Conservation (phyloP, 1,284 basidiomycete genomes). For the Nidula niveotomentosa region DNA sequence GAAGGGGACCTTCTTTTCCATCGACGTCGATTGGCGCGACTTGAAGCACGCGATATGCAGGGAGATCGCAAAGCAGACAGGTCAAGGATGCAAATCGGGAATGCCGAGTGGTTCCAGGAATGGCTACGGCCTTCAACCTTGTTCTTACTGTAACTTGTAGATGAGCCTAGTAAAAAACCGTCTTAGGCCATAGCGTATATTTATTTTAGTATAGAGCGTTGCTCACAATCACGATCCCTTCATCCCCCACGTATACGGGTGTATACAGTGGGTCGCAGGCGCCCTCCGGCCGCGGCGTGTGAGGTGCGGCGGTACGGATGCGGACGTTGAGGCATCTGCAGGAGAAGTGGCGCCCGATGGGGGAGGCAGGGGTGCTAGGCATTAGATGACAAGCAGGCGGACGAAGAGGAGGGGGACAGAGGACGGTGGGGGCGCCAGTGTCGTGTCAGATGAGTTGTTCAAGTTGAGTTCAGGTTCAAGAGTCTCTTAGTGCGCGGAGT, state of each 20-base stretch:
- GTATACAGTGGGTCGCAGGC: slow-evolving; percentile 48
- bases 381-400: slow-evolving; percentile 16
- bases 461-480: slow-evolving; percentile 11
- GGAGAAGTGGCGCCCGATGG: slow-evolving; percentile 32
- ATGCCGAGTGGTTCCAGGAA: slow-evolving; percentile 44
- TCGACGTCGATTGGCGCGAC: slow-evolving; percentile 56
- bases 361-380: slow-evolving; percentile 20
- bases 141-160: slow-evolving; percentile 71
- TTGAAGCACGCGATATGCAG: slow-evolving; percentile 71
- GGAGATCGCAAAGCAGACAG: slow-evolving; percentile 66
- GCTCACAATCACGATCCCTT: slow-evolving; percentile 66
- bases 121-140: slow-evolving; percentile 46
- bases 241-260: slow-evolving; percentile 62
- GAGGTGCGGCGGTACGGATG: slow-evolving; percentile 32
- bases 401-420: slow-evolving; percentile 10
- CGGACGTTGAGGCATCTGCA: slow-evolving; percentile 76
- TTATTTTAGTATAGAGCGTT: too few relatives aligned
- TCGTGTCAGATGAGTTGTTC: background rate
- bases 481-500: slow-evolving; percentile 6
- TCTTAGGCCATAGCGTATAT: background rate
- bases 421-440: slow-evolving; percentile 10
- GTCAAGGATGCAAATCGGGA: slow-evolving; percentile 63
- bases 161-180: slow-evolving; percentile 44
- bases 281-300: slow-evolving; percentile 24
- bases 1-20: slow-evolving; percentile 62